Evolutionary conservation across 108 stramenopile species (phyloP).

Genomic region (Tribonema minus): DNA sequence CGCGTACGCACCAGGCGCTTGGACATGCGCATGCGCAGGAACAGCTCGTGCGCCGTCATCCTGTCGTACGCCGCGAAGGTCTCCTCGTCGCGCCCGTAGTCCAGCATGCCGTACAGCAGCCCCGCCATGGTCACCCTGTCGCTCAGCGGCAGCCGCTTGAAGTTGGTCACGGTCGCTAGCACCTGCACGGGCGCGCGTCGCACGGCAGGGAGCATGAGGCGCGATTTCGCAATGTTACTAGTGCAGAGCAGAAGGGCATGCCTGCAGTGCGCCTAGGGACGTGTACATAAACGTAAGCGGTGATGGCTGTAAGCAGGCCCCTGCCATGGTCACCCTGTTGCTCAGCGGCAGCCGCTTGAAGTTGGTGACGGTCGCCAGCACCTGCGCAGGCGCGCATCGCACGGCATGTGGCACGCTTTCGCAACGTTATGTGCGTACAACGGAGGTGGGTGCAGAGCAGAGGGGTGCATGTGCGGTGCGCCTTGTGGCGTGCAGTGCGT

Average conservation of each 20-base stretch:
- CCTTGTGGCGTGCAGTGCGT: too few species aligned
- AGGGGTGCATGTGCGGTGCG: too few species aligned
- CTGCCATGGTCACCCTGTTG: constrained; percentile 79
- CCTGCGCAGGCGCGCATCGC: too few species aligned
- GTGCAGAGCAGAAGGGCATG: neutral
- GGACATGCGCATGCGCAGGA: constrained; percentile 19
- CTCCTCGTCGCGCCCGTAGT: constrained; percentile 73
- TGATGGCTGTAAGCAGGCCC: too few species aligned
- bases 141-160: constrained; percentile 75
- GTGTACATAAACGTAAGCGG: too few species aligned
- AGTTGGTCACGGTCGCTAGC: constrained; percentile 47
- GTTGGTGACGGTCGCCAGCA: constrained; percentile 32
- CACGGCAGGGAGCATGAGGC: neutral
- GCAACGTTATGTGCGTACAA: too few species aligned
- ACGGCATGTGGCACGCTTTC: too few species aligned
- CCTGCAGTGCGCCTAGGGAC: too few species aligned
- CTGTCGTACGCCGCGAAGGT: constrained; percentile 75
- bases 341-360: constrained; percentile 79
- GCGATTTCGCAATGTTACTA: neutral
- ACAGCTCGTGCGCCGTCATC: constrained; percentile 82
- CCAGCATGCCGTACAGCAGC: constrained; percentile 75
- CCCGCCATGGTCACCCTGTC: constrained; percentile 83
- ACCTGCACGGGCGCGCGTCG: neutral
- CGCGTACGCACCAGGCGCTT: constrained; percentile 17
- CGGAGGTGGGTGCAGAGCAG: too few species aligned